Percentiles rank a stretch among this genome's conserved stretches.
These are phyloP conservation scores for Pseudopyrenochaeta lycopersici DNA, from an alignment of 2,329 filamentous ascomycete species.

Conservation along the genomic window DNA sequence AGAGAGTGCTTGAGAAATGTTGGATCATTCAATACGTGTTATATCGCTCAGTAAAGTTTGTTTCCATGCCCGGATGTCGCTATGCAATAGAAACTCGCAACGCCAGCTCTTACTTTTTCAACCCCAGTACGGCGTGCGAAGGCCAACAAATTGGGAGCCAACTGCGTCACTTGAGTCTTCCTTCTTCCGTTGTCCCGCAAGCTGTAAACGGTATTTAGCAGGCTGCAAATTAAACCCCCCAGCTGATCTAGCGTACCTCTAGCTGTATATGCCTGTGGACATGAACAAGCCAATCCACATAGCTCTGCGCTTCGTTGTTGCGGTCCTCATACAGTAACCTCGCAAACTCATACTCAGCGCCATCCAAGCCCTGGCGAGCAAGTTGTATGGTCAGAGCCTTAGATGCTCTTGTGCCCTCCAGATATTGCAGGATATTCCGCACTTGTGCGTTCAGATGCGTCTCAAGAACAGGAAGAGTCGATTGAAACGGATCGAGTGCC, in stretches of 20 bases:
- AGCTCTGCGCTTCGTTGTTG: conserved; percentile 97
- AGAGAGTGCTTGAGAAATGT: not conserved
- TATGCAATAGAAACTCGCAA: conserved; percentile 37
- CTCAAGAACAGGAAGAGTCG: conserved; percentile 81
- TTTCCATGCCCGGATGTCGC: conserved; percentile 21
- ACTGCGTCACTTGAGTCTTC: conserved; percentile 61
- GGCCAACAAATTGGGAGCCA: conserved; percentile 48
- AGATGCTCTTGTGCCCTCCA: conserved; percentile 80
- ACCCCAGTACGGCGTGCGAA: conserved; percentile 52
- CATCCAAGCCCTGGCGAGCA: conserved; percentile 90
- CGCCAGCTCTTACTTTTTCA: conserved; percentile 12
- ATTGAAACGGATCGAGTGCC: conserved; percentile 81
- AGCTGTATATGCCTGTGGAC: conserved; percentile 92
- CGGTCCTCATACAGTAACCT: conserved; percentile 89
- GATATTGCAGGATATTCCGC: conserved; percentile 89
- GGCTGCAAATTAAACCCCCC: not conserved
- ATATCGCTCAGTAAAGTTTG: conserved; percentile 12
- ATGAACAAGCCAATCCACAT: conserved; percentile 98
- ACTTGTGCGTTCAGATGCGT: conserved; percentile 95
- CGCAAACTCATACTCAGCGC: conserved; percentile 96
- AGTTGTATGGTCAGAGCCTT: conserved; percentile 91
- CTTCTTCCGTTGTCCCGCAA: conserved; percentile 74
- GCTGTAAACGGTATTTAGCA: conserved; percentile 45
- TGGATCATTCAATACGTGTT: conserved; percentile 8
- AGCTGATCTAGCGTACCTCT: conserved; percentile 62